Conservation (phyloP, 1,139 yeast genomes). For the Debaryomycetaceae sp. region DNA sequence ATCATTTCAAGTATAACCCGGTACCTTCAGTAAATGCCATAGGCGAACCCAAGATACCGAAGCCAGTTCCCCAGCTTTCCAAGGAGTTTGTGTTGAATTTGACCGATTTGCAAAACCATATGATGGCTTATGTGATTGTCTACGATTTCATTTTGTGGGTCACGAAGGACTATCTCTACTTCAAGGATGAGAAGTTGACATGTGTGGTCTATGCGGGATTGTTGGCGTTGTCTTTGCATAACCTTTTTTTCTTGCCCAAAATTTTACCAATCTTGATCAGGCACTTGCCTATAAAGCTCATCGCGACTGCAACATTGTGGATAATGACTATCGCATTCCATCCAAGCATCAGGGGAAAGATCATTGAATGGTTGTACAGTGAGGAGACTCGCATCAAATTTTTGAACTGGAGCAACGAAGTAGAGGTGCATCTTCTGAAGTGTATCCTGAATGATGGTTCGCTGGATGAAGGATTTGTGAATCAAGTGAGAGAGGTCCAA, state of each 20-base stretch:
- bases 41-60: constrained; percentile 49
- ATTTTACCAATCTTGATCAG: constrained; percentile 23
- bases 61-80: constrained; percentile 76
- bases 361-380: constrained; percentile 46
- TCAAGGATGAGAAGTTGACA: constrained; percentile 62
- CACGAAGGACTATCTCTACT: constrained; percentile 59
- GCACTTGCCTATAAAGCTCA: constrained; percentile 29
- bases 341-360: constrained; percentile 47
- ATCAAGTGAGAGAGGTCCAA: constrained; percentile 43
- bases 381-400: constrained; percentile 59
- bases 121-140: constrained; percentile 61
- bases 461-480: constrained; percentile 4
- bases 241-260: constrained; percentile 30
- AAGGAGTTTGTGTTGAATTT: constrained; percentile 74
- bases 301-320: constrained; percentile 51
- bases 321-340: constrained; percentile 42
- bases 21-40: constrained; percentile 56
- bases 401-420: constrained; percentile 41
- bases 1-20: constrained; percentile 39
- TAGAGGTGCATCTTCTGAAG: constrained; percentile 39
- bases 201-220: constrained; percentile 44
- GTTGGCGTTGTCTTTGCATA: constrained; percentile 23
- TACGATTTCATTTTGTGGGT: constrained; percentile 56
- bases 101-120: constrained; percentile 81
- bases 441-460: constrained; percentile 16